These are phyloP conservation scores for Trichoderma arundinaceum DNA, from an alignment of 2,329 filamentous ascomycete genomes.

Conservation along the genomic window DNA sequence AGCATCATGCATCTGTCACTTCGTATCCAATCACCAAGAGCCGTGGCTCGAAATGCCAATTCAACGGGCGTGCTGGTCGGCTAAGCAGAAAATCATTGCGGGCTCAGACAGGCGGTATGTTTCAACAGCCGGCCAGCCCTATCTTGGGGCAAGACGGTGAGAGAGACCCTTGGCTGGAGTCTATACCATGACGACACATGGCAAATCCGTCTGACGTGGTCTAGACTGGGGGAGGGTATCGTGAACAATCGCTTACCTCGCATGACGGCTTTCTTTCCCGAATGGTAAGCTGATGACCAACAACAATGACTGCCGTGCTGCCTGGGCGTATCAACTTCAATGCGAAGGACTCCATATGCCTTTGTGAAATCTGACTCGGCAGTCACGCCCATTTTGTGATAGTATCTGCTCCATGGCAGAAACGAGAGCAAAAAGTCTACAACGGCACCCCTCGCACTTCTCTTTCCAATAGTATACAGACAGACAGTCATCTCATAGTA, in stretches of 20 bases:
- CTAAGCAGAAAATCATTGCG: background rate
- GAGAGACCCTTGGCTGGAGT: background rate
- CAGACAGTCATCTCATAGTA: background rate
- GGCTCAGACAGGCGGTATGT: conserved; percentile 21
- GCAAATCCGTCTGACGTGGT: conserved; percentile 3
- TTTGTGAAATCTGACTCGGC: background rate
- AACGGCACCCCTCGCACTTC: background rate
- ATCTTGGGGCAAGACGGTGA: conserved; percentile 18
- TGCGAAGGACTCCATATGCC: background rate
- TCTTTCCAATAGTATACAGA: background rate
- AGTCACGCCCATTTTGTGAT: too few relatives aligned
- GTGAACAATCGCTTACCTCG: background rate
- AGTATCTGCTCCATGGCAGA: too few relatives aligned
- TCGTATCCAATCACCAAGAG: too few relatives aligned
- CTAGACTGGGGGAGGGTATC: background rate
- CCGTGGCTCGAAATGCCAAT: background rate
- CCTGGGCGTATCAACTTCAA: too few relatives aligned
- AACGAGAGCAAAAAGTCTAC: background rate
- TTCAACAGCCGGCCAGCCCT: conserved; percentile 18
- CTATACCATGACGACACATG: too few relatives aligned
- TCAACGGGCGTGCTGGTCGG: background rate
- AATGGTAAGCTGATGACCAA: conserved; percentile 14
- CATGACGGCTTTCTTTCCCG: background rate
- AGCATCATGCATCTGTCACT: too few relatives aligned
- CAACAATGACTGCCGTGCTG: background rate